Conservation (phyloP, 805 yeast genomes). For the Yarrowia keelungensis region DNA sequence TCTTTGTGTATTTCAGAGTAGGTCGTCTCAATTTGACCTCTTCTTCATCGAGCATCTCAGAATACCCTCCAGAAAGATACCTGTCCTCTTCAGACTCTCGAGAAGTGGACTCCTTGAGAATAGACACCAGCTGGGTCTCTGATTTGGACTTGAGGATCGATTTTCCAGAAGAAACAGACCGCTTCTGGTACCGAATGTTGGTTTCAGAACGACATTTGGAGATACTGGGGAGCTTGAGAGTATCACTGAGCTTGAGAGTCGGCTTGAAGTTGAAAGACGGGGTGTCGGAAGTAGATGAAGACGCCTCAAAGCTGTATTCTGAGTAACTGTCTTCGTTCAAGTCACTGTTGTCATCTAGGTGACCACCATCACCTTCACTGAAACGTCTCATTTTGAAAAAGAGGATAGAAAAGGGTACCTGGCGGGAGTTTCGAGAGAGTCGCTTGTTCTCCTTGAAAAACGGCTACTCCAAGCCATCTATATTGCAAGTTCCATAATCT, state of each 20-base stretch:
- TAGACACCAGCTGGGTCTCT: slow-evolving; percentile 4
- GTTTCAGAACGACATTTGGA: not conserved
- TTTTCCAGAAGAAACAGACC: not conserved
- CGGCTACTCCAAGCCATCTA: not conserved
- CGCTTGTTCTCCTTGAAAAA: not conserved
- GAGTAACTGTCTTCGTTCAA: too few relatives aligned
- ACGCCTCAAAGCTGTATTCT: too few relatives aligned
- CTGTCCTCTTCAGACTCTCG: not conserved
- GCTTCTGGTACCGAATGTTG: not conserved
- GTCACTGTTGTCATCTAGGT: not conserved
- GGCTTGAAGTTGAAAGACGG: not conserved
- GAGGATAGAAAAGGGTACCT: not conserved
- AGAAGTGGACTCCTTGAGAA: not conserved
- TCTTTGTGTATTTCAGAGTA: not conserved
- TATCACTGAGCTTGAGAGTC: slow-evolving; percentile 6
- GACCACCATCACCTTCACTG: not conserved
- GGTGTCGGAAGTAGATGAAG: too few relatives aligned
- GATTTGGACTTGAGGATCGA: slow-evolving; percentile 25
- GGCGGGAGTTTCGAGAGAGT: not conserved
- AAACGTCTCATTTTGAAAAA: not conserved
- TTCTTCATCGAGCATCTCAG: not conserved
- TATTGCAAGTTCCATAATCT: not conserved
- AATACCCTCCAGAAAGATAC: slow-evolving; percentile 9
- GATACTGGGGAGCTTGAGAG: slow-evolving; percentile 8
- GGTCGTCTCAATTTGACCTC: not conserved